phyloP scores from a whole-genome alignment of 1,139 yeast species.

The Sugiyamaella paludigena region DNA sequence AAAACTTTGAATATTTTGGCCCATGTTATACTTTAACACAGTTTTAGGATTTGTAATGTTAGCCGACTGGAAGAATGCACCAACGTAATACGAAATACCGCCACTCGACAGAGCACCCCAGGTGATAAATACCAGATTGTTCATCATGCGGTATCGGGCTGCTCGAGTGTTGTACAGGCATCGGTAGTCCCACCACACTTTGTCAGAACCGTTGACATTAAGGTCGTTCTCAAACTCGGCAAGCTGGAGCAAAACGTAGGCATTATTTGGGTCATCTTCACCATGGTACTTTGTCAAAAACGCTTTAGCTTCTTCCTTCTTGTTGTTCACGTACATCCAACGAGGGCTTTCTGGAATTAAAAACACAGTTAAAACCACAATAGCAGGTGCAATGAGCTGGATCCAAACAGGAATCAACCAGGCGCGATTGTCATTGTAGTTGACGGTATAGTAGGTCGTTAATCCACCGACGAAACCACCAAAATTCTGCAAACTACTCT shows the following conservation, averaged over 20 bases:
- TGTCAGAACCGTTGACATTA: slow-evolving; percentile 19
- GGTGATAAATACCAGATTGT: slow-evolving; percentile 14
- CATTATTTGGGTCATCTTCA: slow-evolving; percentile 15
- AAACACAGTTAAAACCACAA: slow-evolving; percentile 54
- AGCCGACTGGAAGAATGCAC: slow-evolving; percentile 20
- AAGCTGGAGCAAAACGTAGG: slow-evolving; percentile 19
- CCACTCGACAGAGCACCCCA: slow-evolving; percentile 21
- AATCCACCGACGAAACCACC: slow-evolving; percentile 48
- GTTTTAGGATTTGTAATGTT: slow-evolving; percentile 19
- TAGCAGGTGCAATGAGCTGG: slow-evolving; percentile 43
- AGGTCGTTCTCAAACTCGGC: slow-evolving; percentile 18
- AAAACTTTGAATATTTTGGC: slow-evolving; percentile 12
- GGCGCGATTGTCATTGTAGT: slow-evolving; percentile 38
- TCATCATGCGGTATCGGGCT: slow-evolving; percentile 16
- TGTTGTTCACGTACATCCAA: slow-evolving; percentile 50
- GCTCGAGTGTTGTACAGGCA: slow-evolving; percentile 14
- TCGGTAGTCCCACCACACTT: slow-evolving; percentile 20
- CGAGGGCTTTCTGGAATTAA: slow-evolving; percentile 70
- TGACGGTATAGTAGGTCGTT: slow-evolving; percentile 44
- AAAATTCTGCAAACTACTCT: slow-evolving; percentile 12
- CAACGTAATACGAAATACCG: slow-evolving; percentile 20
- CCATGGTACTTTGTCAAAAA: slow-evolving; percentile 25
- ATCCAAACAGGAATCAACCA: slow-evolving; percentile 46
- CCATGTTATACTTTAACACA: slow-evolving; percentile 17
- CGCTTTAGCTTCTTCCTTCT: slow-evolving; percentile 46